Percentiles rank a stretch among this genome's conserved stretches.
Conservation (phyloP, 1,284 basidiomycete genomes). For the Ustilago tritici region DNA sequence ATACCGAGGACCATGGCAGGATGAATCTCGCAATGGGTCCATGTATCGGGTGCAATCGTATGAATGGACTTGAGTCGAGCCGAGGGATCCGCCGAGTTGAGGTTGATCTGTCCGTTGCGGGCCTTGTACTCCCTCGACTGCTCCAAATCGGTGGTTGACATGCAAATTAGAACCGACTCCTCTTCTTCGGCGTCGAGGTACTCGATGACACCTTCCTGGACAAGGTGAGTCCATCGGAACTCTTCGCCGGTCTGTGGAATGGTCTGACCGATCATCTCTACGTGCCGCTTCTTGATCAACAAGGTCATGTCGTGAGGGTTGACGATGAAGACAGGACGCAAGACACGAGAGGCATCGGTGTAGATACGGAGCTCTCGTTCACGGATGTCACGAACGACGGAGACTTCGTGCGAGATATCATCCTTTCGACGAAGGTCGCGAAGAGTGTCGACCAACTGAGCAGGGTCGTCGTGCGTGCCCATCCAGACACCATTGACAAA, state of each 20-base stretch:
- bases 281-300: conserved; percentile 86
- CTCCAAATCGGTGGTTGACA: conserved; percentile 96
- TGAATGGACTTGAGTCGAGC: conserved; percentile 77
- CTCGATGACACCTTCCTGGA: conserved; percentile 91
- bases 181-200: conserved; percentile 98
- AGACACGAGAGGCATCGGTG: conserved; percentile 96
- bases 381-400: conserved; percentile 95
- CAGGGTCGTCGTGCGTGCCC: conserved; percentile 96
- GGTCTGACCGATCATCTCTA: conserved; percentile 76
- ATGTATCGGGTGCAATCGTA: conserved; percentile 72
- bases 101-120: conserved; percentile 74
- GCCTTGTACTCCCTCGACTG: conserved; percentile 73
- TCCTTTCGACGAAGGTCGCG: conserved; percentile 92
- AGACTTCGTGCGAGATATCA: conserved; percentile 95
- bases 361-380: conserved; percentile 94
- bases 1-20: conserved; percentile 99
- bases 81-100: conserved; percentile 82
- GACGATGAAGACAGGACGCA: conserved; percentile 96
- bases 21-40: conserved; percentile 99
- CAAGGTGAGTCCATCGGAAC: conserved; percentile 84
- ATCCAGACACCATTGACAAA: conserved; percentile 99
- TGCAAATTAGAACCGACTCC: conserved; percentile 99
- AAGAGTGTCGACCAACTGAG: conserved; percentile 90
- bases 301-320: conserved; percentile 79
- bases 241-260: conserved; percentile 55